phyloP scores from a whole-genome alignment of 352 stramenopile genomes.

The Phytophthora fragariae region DNA sequence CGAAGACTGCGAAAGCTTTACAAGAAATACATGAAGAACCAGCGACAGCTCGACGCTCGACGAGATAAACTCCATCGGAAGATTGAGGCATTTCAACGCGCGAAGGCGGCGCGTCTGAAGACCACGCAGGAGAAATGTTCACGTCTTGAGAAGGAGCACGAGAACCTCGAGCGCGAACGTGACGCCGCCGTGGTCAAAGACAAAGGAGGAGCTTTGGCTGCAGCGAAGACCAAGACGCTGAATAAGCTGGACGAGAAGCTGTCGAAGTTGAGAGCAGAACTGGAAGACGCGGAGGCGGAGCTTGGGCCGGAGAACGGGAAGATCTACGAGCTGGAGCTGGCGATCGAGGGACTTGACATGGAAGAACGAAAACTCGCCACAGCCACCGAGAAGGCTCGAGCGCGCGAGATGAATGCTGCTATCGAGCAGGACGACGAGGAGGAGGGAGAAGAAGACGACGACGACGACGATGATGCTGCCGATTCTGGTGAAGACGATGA shows the following conservation, averaged over 20 bases:
- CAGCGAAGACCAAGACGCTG: constrained; percentile 34
- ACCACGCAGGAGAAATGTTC: constrained; percentile 41
- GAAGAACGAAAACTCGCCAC: constrained; percentile 37
- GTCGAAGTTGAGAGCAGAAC: constrained; percentile 39
- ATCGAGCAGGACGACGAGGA: constrained; percentile 22
- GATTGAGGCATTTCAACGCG: constrained; percentile 48
- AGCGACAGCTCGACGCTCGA: constrained; percentile 33
- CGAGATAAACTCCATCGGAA: constrained; percentile 44
- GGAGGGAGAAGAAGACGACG: constrained; percentile 18
- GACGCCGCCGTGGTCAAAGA: constrained; percentile 23
- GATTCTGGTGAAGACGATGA: constrained; percentile 14
- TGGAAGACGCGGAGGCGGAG: constrained; percentile 40
- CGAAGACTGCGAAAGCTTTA: constrained; percentile 55
- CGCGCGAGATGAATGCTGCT: constrained; percentile 35
- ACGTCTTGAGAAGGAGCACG: constrained; percentile 36
- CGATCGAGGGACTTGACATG: constrained; percentile 43
- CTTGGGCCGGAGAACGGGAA: constrained; percentile 43
- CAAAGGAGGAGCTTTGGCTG: constrained; percentile 26
- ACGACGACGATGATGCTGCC: constrained; percentile 9
- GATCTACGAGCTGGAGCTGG: constrained; percentile 54
- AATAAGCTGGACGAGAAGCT: constrained; percentile 48
- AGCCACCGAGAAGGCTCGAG: constrained; percentile 33
- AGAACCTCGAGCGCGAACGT: constrained; percentile 23
- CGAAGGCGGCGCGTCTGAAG: constrained; percentile 43
- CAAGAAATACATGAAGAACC: constrained; percentile 39